Base-by-base conservation (phyloP, 2,329 filamentous ascomycete species). In the Coniochaeta ligniaria region DNA sequence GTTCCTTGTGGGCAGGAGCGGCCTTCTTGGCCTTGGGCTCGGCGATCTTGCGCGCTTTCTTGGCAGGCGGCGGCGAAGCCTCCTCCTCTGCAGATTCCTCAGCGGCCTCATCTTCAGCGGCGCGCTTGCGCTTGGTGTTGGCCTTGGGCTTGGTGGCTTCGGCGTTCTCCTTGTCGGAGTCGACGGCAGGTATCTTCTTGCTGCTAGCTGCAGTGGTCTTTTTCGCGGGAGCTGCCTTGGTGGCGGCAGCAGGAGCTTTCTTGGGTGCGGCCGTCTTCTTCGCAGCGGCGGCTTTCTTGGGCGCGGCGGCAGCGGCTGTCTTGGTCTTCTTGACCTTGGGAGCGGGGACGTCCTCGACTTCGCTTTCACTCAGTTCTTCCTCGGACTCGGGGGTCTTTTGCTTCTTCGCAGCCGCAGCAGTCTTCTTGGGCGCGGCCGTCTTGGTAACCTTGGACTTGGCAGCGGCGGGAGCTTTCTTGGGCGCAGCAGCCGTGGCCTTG, bases 361-460 rank as follows among this genome's bases (percentile, higher is more conserved):
- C 43, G 11, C 11, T 24, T 20, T 60, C 61, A 20, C 60, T 60
- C 33, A 63, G 59, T 59, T 65, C 61, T n/a, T 60, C 60, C 12
- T 56, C 57, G 54, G 55, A 56, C 35, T 57, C 63, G 63, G 9
- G 28, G 14, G 4, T 47, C 60, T 26, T 31, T 35, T 22, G 38
- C 22, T 11, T 52, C 54, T 47, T 58, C 20, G 45, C 54, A 8
- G 60, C n/a, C 1, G 33, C 36, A 1, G 24, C 26, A 16, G 28
- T 20, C 56, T 63, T 62, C 5, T 60, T 57, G 38, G 57, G 36
- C 20, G 50, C 50, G 38, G 56, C 75, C n/a, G 50, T 31, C 2
- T 78, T 78, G 6, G 73, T 75, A 63, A 80, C 76, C 57, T 78
- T 78, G 52, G 78, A 77, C 62, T 79, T 74, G 58, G 70, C 73